A percentile compares a stretch with the other conserved stretches of the same genome.
Evolutionary conservation across 2,329 filamentous ascomycete species (phyloP).

Genomic region (Diaporthe sp.): DNA sequence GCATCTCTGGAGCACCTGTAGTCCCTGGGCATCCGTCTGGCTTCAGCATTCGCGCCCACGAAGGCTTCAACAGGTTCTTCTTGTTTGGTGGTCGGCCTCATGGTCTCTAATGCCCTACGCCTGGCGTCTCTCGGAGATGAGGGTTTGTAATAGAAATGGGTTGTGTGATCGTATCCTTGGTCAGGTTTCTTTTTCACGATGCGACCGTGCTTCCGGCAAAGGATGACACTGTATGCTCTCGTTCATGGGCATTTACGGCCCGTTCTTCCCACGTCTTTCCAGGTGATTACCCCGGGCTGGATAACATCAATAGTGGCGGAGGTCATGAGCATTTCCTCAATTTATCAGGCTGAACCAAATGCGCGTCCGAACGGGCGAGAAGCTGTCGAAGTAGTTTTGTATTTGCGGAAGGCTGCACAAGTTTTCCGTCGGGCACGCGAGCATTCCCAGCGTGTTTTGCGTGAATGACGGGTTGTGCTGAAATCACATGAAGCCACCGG

Average conservation of each 20-base stretch:
- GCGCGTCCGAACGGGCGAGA: neutral
- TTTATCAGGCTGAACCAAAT: neutral
- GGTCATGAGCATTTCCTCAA: neutral
- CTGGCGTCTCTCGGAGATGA: neutral
- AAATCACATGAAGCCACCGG: neutral
- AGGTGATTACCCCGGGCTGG: neutral
- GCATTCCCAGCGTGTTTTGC: no score
- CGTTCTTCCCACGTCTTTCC: neutral
- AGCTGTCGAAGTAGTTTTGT: neutral
- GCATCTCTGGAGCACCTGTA: no score
- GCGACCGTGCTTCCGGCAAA: neutral
- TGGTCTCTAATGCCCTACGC: neutral
- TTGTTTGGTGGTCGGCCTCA: neutral
- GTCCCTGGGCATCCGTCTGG: neutral
- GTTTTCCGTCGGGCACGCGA: neutral
- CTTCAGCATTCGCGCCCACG: neutral
- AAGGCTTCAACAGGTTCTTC: neutral
- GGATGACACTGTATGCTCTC: no score
- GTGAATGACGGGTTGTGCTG: no score
- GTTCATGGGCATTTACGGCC: neutral
- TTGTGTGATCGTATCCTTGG: neutral
- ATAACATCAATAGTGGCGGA: neutral
- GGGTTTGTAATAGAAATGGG: no score
- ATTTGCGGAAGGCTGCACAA: neutral
- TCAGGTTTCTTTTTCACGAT: no score